Evolutionary conservation across 2,329 filamentous ascomycete genomes (phyloP), one percentile per base, ranked within the genome.

Genomic region (Bertia moriformis): DNA sequence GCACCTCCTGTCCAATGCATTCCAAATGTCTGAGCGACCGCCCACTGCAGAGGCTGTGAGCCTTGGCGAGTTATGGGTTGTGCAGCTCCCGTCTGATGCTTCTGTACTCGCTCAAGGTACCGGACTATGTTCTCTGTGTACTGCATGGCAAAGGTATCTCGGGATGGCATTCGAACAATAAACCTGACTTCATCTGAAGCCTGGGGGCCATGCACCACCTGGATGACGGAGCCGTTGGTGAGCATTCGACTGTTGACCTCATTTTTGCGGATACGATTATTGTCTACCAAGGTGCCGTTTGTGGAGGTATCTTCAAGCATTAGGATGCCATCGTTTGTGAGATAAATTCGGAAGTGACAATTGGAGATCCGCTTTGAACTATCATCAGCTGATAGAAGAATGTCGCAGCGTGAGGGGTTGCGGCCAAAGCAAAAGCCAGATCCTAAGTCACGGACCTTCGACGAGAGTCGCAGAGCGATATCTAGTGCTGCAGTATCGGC

Each of bases 271-370:
- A 35, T 7, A 17, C 32, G 32, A 17, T 15, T 58, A 37, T 72
- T 65, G 52, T 82, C 76, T 37, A 82, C 73, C 41, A 77, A 60
- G 1, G 77, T 82, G 12, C 77, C 77, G 46, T 82, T 82, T 1
- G 74, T 81, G 0, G 77, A 82, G 43, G 67, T 64, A 47, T 82
- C 77, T 48, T 78, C 66, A 4, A 81, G 55, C 77, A 82, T 81
- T 29, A 80, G 57, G 38, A 79, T 69, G 3, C 71, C 74, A 30
- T 73, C 63, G 0, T 61, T 52, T 33, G 74, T 81, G 38, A 79
- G 53, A 48, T 69, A 78, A 38, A 82, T 78, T 17, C 72, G 68
- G 51, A 80, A 82, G 48, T 82, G 77, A 3, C 66, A 59, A 46
- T 80, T 80, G 49, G 75, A 80, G 41, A 81, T 65, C 14, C 69